Evolutionary conservation across 768 basidiomycete species (phyloP), one percentile per base, ranked within the genome.

Genomic region (Chalciporus sphaerocephalus): DNA sequence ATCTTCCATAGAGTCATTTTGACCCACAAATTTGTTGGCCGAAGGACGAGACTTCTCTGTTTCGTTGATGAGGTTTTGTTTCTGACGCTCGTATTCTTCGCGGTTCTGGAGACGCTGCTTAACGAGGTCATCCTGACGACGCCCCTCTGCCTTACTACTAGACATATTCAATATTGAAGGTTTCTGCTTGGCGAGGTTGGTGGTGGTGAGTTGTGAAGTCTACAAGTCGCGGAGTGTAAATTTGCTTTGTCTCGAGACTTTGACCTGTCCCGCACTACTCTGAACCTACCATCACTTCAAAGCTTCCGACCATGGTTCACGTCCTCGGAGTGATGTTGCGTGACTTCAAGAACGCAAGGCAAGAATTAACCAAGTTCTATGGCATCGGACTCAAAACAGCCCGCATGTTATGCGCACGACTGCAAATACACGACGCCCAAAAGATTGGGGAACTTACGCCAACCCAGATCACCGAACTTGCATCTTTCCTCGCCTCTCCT

Each of bases 1-100:
- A 48, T 97, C 95, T 65, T 97, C 95, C 76, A 96, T 83, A 5
- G 89, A 91, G 62, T 97, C 94, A 67, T 90, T 81, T 64, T 94
- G 90, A 1, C 92, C 91, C 28, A 95, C 88, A 66, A 98, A 98
- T 50, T 93, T 87, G 61, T 86, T 84, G 3, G 80, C 69, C 0
- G 90, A 88, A 4, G 92, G 89, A 23, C 92, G 85, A 30, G 89
- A 84, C 66, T 93, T 94, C 72, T 95, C 90, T 2, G 92, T 93
- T 69, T 96, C 93, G 61, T 76, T 80, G 57, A 89, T 82, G 63
- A 92, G 80, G 37, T 76, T 76, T 60, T 85, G 81, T 56, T 89
- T 89, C 62, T 90, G 85, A 16, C 85, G 78, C 56, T 89, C 83
- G 54, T 77, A 92, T 33, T 91, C 87, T 63, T 91, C 86, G 56